A percentile compares a stretch with the other conserved stretches of the same genome.
phyloP scores from a whole-genome alignment of 2,329 filamentous ascomycete species.

The Epicoccum sorghinum region DNA sequence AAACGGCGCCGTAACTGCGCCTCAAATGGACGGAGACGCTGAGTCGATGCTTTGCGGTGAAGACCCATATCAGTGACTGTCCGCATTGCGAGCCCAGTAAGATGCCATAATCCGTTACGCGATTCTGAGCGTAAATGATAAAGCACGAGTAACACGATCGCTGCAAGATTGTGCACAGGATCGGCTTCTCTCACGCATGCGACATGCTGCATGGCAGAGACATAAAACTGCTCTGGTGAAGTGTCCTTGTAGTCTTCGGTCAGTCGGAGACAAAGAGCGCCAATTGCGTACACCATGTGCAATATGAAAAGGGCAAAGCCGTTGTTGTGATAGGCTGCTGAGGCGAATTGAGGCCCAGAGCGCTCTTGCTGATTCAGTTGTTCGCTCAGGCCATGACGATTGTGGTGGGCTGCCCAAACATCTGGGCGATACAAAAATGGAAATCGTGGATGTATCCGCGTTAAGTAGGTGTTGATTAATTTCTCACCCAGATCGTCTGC shows the following conservation, averaged over 20 bases:
- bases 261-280: constrained; percentile 56
- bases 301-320: constrained; percentile 59
- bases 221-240: constrained; percentile 54
- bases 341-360: constrained; percentile 3
- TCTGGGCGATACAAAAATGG: constrained; percentile 57
- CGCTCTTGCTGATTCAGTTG: not conserved
- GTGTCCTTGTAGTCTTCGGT: constrained; percentile 54
- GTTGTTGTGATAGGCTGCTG: constrained; percentile 28
- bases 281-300: constrained; percentile 60
- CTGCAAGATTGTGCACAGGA: constrained; percentile 59
- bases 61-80: constrained; percentile 60
- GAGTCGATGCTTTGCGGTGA: constrained; percentile 56
- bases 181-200: constrained; percentile 56
- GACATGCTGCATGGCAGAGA: constrained; percentile 57
- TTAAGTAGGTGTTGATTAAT: constrained; percentile 55
- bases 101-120: constrained; percentile 60
- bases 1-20: constrained; percentile 55
- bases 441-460: constrained; percentile 56
- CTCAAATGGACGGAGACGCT: constrained; percentile 49
- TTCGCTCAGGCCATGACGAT: constrained; percentile 7
- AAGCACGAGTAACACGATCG: constrained; percentile 58
- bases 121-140: constrained; percentile 60
- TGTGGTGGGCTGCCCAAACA: constrained; percentile 51
- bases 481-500: constrained; percentile 53
- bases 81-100: constrained; percentile 61